phyloP scores from a whole-genome alignment of 1,139 yeast genomes.

The Ashbya aceris region DNA sequence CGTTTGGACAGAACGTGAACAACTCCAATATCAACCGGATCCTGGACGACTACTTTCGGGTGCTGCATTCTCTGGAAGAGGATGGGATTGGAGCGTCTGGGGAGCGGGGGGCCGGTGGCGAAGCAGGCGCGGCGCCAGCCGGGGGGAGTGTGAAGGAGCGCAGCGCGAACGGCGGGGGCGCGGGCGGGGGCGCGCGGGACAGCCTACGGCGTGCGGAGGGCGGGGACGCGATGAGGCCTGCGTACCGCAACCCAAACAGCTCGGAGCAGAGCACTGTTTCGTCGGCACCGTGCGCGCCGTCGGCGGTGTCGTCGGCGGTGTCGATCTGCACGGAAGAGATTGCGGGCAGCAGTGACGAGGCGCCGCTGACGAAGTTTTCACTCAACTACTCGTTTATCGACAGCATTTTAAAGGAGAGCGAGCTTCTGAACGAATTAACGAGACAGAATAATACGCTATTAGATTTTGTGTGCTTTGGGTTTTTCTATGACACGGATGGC shows the following conservation, averaged over 20 bases:
- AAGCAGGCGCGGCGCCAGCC: neutral
- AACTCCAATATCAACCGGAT: constrained; percentile 31
- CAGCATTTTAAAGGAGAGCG: constrained; percentile 55
- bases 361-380: constrained; percentile 32
- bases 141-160: constrained; percentile 2
- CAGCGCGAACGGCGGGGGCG: neutral
- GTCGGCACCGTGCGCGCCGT: neutral
- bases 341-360: constrained; percentile 12
- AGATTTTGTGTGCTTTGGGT: constrained; percentile 41
- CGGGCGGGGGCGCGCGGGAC: neutral
- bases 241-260: neutral
- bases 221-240: constrained; percentile 1
- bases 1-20: constrained; percentile 35
- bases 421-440: constrained; percentile 43
- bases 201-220: neutral
- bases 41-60: constrained; percentile 30
- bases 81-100: constrained; percentile 5
- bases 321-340: constrained; percentile 8
- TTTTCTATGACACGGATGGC: constrained; percentile 23
- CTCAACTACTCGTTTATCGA: constrained; percentile 54
- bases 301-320: constrained; percentile 6
- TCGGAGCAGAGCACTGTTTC: constrained; percentile 1
- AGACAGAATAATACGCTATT: constrained; percentile 38
- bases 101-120: constrained; percentile 23
- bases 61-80: constrained; percentile 21